These are phyloP conservation scores for Phytopythium boreale DNA, from an alignment of 352 stramenopile species.

Conservation along the genomic window DNA sequence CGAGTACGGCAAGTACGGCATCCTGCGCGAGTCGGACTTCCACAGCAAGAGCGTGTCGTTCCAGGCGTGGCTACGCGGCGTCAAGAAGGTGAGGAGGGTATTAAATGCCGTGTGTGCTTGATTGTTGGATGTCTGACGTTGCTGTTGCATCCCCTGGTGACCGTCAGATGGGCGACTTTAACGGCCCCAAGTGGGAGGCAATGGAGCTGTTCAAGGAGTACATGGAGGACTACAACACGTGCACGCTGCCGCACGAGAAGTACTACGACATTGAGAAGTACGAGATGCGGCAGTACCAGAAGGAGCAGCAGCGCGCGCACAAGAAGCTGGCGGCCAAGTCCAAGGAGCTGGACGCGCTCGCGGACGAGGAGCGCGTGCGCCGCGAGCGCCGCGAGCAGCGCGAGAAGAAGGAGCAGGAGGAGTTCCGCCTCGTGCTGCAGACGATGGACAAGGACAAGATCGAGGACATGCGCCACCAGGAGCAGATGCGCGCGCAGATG, in stretches of 20 bases:
- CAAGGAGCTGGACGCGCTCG: slow-evolving; percentile 20
- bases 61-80: slow-evolving; percentile 92
- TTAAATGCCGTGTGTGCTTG: neutral
- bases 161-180: slow-evolving; percentile 68
- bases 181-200: slow-evolving; percentile 82
- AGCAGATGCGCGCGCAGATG: slow-evolving; percentile 84
- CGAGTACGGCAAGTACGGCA: slow-evolving; percentile 96
- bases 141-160: neutral
- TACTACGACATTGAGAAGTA: slow-evolving; percentile 98
- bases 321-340: slow-evolving; percentile 23
- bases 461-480: slow-evolving; percentile 83
- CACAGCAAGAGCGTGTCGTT: slow-evolving; percentile 91
- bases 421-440: slow-evolving; percentile 76
- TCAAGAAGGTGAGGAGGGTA: slow-evolving; percentile 84
- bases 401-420: slow-evolving; percentile 60
- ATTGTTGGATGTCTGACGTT: neutral
- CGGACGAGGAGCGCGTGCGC: slow-evolving; percentile 64
- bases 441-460: slow-evolving; percentile 86
- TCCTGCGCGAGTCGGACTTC: slow-evolving; percentile 92
- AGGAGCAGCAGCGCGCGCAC: slow-evolving; percentile 57
- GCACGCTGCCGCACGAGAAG: slow-evolving; percentile 95
- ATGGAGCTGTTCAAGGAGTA: slow-evolving; percentile 92
- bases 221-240: slow-evolving; percentile 98
- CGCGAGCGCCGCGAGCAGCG: slow-evolving; percentile 52
- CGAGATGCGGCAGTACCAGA: slow-evolving; percentile 94